A percentile compares a stretch with the other conserved stretches of the same genome.
These are phyloP conservation scores for Candida sp. DNA, from an alignment of 1,139 yeast species.

Conservation along the genomic window DNA sequence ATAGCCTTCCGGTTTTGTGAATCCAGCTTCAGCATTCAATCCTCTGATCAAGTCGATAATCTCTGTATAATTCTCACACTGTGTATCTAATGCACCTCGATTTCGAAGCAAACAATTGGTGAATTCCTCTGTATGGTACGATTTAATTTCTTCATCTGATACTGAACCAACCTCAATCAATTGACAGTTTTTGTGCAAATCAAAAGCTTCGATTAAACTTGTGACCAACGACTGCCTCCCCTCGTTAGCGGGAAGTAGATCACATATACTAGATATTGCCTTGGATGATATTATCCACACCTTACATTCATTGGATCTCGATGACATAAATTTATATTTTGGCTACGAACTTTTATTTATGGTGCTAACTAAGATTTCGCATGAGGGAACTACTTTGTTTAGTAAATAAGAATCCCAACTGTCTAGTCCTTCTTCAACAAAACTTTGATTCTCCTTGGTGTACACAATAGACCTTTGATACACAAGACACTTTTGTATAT, in stretches of 20 bases:
- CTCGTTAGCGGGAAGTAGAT: conserved; percentile 49
- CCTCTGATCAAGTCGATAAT: conserved; percentile 3
- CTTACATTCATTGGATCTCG: conserved; percentile 8
- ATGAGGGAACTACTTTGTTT: conserved; percentile 1
- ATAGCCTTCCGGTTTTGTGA: background rate
- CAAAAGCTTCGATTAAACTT: conserved; percentile 41
- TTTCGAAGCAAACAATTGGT: conserved; percentile 26
- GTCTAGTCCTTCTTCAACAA: conserved; percentile 16
- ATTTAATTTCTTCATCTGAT: conserved; percentile 19
- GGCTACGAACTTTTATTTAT: background rate
- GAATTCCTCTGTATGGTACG: conserved; percentile 39
- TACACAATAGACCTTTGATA: conserved; percentile 8
- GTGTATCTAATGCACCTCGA: conserved; percentile 13
- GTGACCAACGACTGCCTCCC: conserved; percentile 48
- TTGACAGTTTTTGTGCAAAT: conserved; percentile 22
- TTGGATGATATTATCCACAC: conserved; percentile 21
- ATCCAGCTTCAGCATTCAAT: conserved; percentile 2
- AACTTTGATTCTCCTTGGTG: conserved; percentile 2
- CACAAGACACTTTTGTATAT: conserved; percentile 13
- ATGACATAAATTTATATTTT: background rate
- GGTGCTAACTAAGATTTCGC: background rate
- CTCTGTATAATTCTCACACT: conserved; percentile 2
- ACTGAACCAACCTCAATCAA: conserved; percentile 20
- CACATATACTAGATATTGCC: conserved; percentile 24
- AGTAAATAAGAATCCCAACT: conserved; percentile 18